phyloP scores from a whole-genome alignment of 106 monocot genomes.

The Dendrobium nobile region DNA sequence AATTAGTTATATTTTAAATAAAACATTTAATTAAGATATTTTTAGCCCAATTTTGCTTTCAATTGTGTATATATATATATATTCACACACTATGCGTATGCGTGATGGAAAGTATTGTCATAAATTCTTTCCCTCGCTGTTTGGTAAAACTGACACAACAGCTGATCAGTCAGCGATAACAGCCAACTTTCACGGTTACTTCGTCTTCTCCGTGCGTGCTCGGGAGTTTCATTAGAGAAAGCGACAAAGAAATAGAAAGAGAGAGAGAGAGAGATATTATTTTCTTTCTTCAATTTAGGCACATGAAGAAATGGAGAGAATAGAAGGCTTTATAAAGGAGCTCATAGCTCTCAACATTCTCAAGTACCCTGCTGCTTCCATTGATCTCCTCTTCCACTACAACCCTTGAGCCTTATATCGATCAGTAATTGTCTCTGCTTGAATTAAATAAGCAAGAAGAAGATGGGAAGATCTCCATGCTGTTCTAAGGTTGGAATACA shows the following conservation, averaged over 20 bases:
- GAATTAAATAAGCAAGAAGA: no score
- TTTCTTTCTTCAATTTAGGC: not conserved
- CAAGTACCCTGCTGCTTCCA: not conserved
- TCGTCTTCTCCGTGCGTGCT: not conserved
- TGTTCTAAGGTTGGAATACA: constrained; percentile 29
- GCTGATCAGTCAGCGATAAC: not conserved
- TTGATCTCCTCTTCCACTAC: no score
- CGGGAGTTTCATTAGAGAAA: not conserved
- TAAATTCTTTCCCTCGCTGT: not conserved
- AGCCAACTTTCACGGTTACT: not conserved
- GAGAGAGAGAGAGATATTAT: not conserved
- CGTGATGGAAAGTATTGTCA: no score
- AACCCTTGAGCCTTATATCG: no score
- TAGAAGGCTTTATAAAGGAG: not conserved
- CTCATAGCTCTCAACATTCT: not conserved
- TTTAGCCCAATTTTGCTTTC: no score
- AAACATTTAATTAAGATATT: no score
- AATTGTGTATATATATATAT: no score
- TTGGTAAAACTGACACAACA: not conserved
- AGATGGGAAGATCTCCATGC: constrained; percentile 33
- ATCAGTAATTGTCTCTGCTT: no score
- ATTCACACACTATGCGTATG: no score
- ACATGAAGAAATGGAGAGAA: not conserved
- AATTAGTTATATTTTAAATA: not conserved
- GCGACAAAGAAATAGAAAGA: not conserved